Base-by-base conservation (phyloP, 2,329 filamentous ascomycete genomes). In the Nemania sp. region DNA sequence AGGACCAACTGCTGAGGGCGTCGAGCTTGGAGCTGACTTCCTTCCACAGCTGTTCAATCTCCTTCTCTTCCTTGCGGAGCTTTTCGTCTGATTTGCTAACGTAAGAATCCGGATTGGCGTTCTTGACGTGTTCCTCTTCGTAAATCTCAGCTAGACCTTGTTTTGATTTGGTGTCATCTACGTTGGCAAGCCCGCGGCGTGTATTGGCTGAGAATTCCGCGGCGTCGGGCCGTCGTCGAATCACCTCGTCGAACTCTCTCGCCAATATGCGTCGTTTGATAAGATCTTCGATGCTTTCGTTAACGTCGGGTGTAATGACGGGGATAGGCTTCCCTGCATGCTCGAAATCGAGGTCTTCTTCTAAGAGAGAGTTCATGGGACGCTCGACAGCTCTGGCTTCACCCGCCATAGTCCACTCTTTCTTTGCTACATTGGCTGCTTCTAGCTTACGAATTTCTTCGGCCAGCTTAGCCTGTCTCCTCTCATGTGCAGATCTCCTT, bases 291-390 rank as follows among this genome's bases (percentile, higher is more conserved):
- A 99, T 97, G 74, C 90, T 90, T 79, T 98, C 94, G 62, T 90
- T 97, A 47, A 97, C 86, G 79, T 98, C 94, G 49, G 93, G 91
- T 0, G 96, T 98, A 78, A 98, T 94, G 68, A 98, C 92, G 1
- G 95, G 93, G 0, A 98, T 92, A 0, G 96, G 95, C 79, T 98
- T 99, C 76, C 96, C 96, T 24, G 93, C 89, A 75, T 97, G 90
- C 81, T 99, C 96, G 77, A 98, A 99, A 72, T 98, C 95, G 27
- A 99, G 87, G 75, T 98, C 94, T 81, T 98, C 90, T 77, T 98
- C 94, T 0, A 99, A 88, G 2, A 99, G 87, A 0, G 95, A 98
- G 82, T 99, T 98, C 62, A 93, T 79, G 0, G 96, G 96, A 41
- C 96, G 88, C 73, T 96, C 93, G 0, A 86, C 85, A 1, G 93